Conservation (phyloP, 2,329 filamentous ascomycete genomes). For the Cytospora schulzeri region DNA sequence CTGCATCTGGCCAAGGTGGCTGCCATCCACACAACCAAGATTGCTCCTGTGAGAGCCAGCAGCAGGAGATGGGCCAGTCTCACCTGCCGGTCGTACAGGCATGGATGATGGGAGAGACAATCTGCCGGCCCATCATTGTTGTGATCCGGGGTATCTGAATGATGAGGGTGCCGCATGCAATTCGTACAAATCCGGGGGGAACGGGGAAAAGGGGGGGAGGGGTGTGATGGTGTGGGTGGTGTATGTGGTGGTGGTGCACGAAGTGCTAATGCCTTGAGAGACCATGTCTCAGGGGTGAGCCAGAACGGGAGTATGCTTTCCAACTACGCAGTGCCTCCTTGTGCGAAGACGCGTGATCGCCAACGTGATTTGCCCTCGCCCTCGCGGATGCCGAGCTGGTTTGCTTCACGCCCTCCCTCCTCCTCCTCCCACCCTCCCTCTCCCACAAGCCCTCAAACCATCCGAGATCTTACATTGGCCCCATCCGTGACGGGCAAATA, state of each 20-base stretch:
- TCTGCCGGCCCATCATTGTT: conserved; percentile 9
- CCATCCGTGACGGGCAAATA: conserved; percentile 19
- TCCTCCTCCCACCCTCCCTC: conserved; percentile 15
- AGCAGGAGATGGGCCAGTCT: conserved; percentile 20
- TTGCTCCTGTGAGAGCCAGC: conserved; percentile 10
- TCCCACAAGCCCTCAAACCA: conserved; percentile 10
- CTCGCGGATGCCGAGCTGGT: conserved; percentile 22
- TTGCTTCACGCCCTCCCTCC: conserved; percentile 24
- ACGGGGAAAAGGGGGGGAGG: background rate
- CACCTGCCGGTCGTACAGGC: conserved; percentile 21
- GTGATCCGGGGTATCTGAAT: conserved; percentile 7
- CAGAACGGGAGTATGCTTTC: conserved; percentile 20
- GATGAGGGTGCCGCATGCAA: conserved; percentile 3
- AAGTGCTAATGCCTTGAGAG: conserved; percentile 21
- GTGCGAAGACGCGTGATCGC: conserved; percentile 25
- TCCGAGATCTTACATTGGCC: conserved; percentile 13
- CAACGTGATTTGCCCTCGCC: conserved; percentile 27
- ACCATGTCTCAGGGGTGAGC: conserved; percentile 24
- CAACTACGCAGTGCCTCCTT: conserved; percentile 21
- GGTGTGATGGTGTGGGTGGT: background rate
- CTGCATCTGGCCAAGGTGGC: conserved; percentile 17
- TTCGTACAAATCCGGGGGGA: background rate
- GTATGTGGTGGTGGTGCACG: conserved; percentile 3
- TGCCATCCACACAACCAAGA: conserved; percentile 21
- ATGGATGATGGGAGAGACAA: conserved; percentile 11